Evolutionary conservation across 139 green algal species (phyloP).

Genomic region (Medakamo hakoo): DNA sequence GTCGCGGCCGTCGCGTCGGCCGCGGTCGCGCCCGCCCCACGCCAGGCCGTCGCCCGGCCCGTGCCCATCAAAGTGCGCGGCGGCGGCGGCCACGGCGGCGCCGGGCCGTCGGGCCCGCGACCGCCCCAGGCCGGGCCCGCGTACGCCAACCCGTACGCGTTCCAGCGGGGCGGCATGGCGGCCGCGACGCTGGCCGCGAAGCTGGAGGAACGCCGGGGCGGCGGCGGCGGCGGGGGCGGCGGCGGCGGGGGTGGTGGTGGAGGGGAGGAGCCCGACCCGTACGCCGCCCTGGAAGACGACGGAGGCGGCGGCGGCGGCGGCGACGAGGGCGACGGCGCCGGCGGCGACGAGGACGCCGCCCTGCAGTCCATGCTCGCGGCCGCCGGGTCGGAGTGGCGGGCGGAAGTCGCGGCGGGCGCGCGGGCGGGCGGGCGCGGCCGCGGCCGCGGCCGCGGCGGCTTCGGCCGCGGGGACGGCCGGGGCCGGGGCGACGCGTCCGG

Average conservation of each 20-base stretch:
- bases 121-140: too few relatives aligned
- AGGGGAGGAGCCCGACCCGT: too few relatives aligned
- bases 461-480: slow-evolving; percentile 2
- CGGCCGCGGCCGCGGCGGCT: slow-evolving; percentile 11
- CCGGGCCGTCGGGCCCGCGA: too few relatives aligned
- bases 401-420: slow-evolving; percentile 4
- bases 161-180: too few relatives aligned
- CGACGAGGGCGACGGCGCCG: background rate
- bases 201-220: too few relatives aligned
- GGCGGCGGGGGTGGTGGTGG: too few relatives aligned
- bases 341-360: background rate
- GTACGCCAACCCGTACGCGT: too few relatives aligned
- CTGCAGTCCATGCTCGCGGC: background rate
- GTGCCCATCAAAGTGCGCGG: slow-evolving; percentile 2
- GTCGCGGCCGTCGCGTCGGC: too few relatives aligned
- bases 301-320: background rate
- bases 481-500: background rate
- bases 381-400: background rate
- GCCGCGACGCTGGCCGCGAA: too few relatives aligned
- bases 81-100: background rate
- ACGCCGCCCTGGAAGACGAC: too few relatives aligned
- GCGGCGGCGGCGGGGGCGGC: too few relatives aligned
- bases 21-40: background rate
- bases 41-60: background rate
- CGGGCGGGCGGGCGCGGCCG: slow-evolving; percentile 7